Evolutionary conservation across 495 filamentous ascomycete species (phyloP).

Genomic region (Hypoxylon lenormandii): DNA sequence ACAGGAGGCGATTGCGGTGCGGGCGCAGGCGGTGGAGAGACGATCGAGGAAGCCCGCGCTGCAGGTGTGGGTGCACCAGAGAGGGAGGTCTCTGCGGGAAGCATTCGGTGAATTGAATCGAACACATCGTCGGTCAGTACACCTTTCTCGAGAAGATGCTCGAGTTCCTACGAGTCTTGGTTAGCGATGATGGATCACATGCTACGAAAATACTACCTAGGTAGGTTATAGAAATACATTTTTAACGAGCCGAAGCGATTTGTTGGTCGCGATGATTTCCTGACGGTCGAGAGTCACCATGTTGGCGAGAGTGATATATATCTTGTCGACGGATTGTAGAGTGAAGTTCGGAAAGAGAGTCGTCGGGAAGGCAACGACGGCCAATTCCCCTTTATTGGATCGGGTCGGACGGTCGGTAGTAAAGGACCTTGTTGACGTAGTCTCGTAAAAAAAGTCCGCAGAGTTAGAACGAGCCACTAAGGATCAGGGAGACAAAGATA

Average conservation of each 20-base stretch:
- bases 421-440: not conserved
- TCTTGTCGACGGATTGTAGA: slow-evolving; percentile 1
- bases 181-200: slow-evolving; percentile 4
- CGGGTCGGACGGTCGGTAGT: not conserved
- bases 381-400: slow-evolving; percentile 10
- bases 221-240: slow-evolving; percentile 64
- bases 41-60: slow-evolving; percentile 48
- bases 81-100: slow-evolving; percentile 74
- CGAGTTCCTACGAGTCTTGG: slow-evolving; percentile 77
- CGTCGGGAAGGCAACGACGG: slow-evolving; percentile 1
- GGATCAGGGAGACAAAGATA: not conserved
- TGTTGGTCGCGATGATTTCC: slow-evolving; percentile 72
- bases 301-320: slow-evolving; percentile 18
- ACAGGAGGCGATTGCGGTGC: slow-evolving; percentile 56
- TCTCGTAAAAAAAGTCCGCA: not conserved
- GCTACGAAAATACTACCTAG: not conserved
- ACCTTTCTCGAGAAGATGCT: slow-evolving; percentile 82
- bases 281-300: slow-evolving; percentile 63
- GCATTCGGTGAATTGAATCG: slow-evolving; percentile 74
- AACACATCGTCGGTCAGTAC: slow-evolving; percentile 78
- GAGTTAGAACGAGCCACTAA: too few species aligned
- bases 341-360: not conserved
- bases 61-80: slow-evolving; percentile 61
- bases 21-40: slow-evolving; percentile 43
- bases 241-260: slow-evolving; percentile 86